Evolutionary conservation across 2,329 filamentous ascomycete species (phyloP), one percentile per base, ranked within the genome.

Genomic region (Boeremia exigua): DNA sequence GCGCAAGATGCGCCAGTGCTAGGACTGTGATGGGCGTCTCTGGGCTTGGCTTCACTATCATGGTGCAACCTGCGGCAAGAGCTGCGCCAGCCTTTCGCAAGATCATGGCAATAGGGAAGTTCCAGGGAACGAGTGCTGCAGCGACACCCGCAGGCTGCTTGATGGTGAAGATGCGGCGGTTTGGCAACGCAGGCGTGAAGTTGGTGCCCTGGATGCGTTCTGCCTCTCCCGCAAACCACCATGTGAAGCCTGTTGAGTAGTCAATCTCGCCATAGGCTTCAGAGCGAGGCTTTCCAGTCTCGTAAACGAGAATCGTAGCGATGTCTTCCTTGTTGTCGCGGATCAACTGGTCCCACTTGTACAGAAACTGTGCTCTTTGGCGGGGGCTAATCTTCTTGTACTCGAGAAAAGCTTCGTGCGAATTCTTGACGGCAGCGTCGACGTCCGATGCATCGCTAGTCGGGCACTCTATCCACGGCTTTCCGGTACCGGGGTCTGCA

Each of bases 81-180:
- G 88, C 88, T 6, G 88, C 86, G 43, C 84, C 81, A 2, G 83
- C 87, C 69, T 91, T 91, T 29, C 88, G 80, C 48, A 90, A 72
- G 6, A 90, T 81, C 85, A 91, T 81, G 14, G 86, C 86, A 46
- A 88, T 80, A 0, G 87, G 87, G 61, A 89, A 90, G 65, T 91
- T 89, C 88, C 88, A 91, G 4, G 88, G 88, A 1, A 90, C 87
- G 14, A 91, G 76, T 0, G 88, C 88, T 0, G 83, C 88, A 0
- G 84, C 81, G 10, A 90, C 87, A 51, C 88, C 88, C 55, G 90
- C 82, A 0, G 88, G 88, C 73, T 91, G 88, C 78, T 93, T 93
- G 63, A 92, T 83, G 0, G 87, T 89, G 58, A 93, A 84, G 2
- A 87, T 81, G 11, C 89, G 81, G 6, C 89, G 79, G 29, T 86